Base-by-base conservation (phyloP, 1,139 yeast genomes). In the Geotrichum klebahnii region DNA sequence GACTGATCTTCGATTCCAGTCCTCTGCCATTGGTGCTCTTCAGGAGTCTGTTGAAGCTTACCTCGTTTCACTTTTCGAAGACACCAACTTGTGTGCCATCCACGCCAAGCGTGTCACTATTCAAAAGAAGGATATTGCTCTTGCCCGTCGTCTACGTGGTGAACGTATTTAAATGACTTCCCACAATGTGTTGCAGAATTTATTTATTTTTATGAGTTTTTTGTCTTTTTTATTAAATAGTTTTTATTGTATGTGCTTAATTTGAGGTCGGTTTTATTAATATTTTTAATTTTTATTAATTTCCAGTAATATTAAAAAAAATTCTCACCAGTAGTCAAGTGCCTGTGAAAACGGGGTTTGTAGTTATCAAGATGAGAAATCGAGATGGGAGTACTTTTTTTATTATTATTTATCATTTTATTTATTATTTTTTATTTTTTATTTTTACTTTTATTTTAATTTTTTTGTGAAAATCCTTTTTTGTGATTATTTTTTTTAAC, bases 21-120 rank as follows among this genome's bases (percentile, higher is more conserved):
- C 96, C 61, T 88, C 96, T 65, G 97, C 97, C 62, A 90, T 90
- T 65, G 97, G 97, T 82, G 97, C 97, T 67, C 80, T 90, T 67
- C 97, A 90, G 78, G 97, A 90, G 81, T 89, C 97, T 65, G 97
- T 89, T 65, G 97, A 90, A 81, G 97, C 97, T 64, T 90, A 90
- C 83, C 81, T 90, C 68, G 83, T 79, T 58, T 85, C 95, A 56
- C 77, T 86, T 67, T 86, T 86, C 64, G 96, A 90, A 80, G 97
- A 89, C 78, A 90, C 97, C 65, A 90, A 90, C 83, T 82, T 90
- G 79, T 92, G 97, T 78, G 97, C 97, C 66, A 88, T 92, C 68
- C 97, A 90, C 80, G 97, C 97, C 70, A 90, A 90, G 90, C 87
- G 97, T 81, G 97, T 90, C 69, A 90, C 97, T 63, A 90, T 90